Percentiles rank a stretch among this genome's conserved stretches.
phyloP scores from a whole-genome alignment of 768 basidiomycete species.

The Tubosaeta sp. region DNA sequence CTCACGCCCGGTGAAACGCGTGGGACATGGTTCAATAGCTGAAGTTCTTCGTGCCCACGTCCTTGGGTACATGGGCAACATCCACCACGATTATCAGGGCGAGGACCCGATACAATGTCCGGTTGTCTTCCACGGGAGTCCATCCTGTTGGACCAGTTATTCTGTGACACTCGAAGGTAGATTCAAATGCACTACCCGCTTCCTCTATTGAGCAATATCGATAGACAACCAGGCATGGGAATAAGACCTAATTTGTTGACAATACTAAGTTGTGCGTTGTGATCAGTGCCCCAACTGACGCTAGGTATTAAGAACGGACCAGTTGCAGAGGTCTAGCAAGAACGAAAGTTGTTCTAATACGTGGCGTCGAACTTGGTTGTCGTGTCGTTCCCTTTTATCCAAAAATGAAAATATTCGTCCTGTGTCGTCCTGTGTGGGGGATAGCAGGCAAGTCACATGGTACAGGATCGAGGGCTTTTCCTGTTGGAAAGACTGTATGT shows the following conservation, averaged over 20 bases:
- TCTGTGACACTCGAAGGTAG: too few relatives aligned
- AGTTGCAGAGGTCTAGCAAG: not conserved
- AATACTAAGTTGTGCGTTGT: not conserved
- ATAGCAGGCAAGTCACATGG: not conserved
- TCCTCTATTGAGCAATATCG: not conserved
- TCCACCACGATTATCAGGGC: too few relatives aligned
- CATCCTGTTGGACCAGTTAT: too few relatives aligned
- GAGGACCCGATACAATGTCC: too few relatives aligned
- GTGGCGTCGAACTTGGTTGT: not conserved
- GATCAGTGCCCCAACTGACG: not conserved
- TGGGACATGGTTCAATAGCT: too few relatives aligned
- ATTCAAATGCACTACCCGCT: constrained; percentile 1
- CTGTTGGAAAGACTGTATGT: not conserved
- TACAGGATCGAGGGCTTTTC: not conserved
- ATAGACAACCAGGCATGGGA: not conserved
- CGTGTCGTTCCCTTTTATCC: too few relatives aligned
- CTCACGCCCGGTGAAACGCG: too few relatives aligned
- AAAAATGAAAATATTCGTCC: too few relatives aligned
- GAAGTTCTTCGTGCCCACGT: too few relatives aligned
- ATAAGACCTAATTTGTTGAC: not conserved
- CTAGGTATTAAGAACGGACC: not conserved
- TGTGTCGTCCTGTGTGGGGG: not conserved
- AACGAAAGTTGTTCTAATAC: not conserved
- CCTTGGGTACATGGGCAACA: too few relatives aligned
- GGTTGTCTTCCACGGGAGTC: too few relatives aligned